Evolutionary conservation across 495 filamentous ascomycete species (phyloP), one percentile per base, ranked within the genome.

Genomic region (Cairneyella variabilis): DNA sequence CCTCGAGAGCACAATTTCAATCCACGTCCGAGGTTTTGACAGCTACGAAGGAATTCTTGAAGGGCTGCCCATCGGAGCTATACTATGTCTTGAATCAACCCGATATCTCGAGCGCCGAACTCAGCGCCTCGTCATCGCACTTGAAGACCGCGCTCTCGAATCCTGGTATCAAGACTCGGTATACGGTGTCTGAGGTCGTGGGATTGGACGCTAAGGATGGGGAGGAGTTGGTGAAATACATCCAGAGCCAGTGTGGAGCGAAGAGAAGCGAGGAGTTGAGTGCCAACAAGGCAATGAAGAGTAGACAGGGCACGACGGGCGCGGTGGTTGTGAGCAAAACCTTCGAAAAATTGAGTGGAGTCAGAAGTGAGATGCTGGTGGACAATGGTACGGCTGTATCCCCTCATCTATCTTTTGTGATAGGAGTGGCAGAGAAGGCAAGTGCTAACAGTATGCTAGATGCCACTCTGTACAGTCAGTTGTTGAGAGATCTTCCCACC

Each of bases 51-150:
- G 48, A 68, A 23, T 58, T 78, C 23, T 78, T 97, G 25, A 71
- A 71, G 10, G 62, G 63, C n/a, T 96, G 90, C 66, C 80, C 82
- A 1, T 89, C 88, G 3, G 77, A 85, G 27, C 80, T 79, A 38
- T 97, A 96, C 74, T 71, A 96, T 64, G 69, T 97, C 56, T 80
- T 92, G 48, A 82, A 80, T 17, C 90, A 95, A 59, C 88, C 90
- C 3, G 85, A 88, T 48, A 72, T 91, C 34, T 73, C 72, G 52
- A 85, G 90, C 64, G 82, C 83, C 61, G 59, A 71, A 30, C 68
- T 77, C 40, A 69, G 68, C 56, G 70, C 71, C 52, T 72, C 79
- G 4, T 71, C 80, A 48, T 83, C 84, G 43, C 79, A 84, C 62
- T 71, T 96, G 44, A 77, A 45, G 21, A 45, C 25, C 17, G 49